Evolutionary conservation across 495 filamentous ascomycete genomes (phyloP), one percentile per base, ranked within the genome.

Genomic region (Melanomma pulvis-pyrius): DNA sequence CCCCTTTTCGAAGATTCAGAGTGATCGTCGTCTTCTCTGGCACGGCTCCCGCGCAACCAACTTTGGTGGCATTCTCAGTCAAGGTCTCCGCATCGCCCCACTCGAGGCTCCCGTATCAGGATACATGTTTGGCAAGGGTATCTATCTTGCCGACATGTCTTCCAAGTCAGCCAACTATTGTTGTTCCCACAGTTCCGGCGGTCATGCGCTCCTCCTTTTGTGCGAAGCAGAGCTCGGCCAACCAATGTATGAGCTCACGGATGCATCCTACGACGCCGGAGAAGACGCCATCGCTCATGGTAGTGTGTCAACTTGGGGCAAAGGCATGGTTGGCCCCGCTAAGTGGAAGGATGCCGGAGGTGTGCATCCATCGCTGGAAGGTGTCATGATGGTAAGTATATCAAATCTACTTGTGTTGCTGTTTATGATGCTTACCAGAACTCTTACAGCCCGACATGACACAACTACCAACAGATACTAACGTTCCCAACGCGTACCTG

Each of bases 71-170:
- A 94, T 96, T 52, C 82, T 96, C 25, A 88, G 84, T 60, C 90
- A 94, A 73, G 92, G 92, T 39, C 80, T 96, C 8, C 89, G 90
- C 11, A 96, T 96, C 59, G 92, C 92, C 0, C 91, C 92, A 0
- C 90, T 91, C 0, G 90, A 93, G 74, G 90, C 90, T 0, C 92
- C 90, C 1, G 86, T 87, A 2, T 84, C 80, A 51, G 91, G 91
- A 0, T 92, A 93, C 76, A 87, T 86, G 81, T 96, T 94, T 67
- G 92, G 89, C 67, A 93, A 94, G 74, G 92, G 92, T n/a, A 86
- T 96, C 47, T 96, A 97, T 73, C 81, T 96, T 1, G 92, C 92
- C 13, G 92, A 97, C 71, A 90, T 90, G 77, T 88, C 85, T 65
- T 84, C 78, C 74, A 90, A 92, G 75, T 91, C 88, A 4, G 91